phyloP scores from a whole-genome alignment of 768 basidiomycete species.

The Mycena vulgaris region DNA sequence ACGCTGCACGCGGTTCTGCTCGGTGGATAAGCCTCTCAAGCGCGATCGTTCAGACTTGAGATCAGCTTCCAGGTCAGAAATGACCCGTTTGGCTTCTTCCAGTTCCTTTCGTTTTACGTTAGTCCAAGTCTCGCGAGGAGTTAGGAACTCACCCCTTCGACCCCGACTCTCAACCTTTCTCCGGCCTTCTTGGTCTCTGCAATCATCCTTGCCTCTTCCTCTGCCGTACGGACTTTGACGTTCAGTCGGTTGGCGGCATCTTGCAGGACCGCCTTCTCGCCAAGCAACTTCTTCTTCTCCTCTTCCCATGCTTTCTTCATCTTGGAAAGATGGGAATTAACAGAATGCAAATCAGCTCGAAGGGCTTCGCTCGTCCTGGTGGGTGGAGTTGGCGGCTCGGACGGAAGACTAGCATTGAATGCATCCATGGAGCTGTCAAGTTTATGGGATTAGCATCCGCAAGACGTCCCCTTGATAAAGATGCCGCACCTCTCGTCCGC shows the following conservation, averaged over 20 bases:
- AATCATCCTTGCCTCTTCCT: conserved; percentile 70
- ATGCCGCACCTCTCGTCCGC: conserved; percentile 74
- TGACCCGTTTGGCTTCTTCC: conserved; percentile 73
- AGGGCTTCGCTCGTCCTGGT: conserved; percentile 78
- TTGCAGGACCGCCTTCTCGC: conserved; percentile 82
- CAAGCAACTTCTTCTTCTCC: conserved; percentile 74
- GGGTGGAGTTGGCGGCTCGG: conserved; percentile 78
- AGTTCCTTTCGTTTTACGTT: conserved; percentile 68
- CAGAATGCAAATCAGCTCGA: conserved; percentile 69
- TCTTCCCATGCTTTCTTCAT: conserved; percentile 81
- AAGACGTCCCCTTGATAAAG: neutral
- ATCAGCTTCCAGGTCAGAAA: conserved; percentile 79
- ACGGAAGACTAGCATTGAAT: conserved; percentile 61
- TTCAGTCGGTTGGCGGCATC: conserved; percentile 79
- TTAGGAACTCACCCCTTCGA: conserved; percentile 67
- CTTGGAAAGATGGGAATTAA: conserved; percentile 73
- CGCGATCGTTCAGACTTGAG: conserved; percentile 80
- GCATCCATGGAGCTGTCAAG: conserved; percentile 67
- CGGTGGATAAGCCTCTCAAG: conserved; percentile 72
- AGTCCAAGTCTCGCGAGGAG: neutral
- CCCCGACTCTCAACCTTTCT: conserved; percentile 63
- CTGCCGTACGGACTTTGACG: conserved; percentile 68
- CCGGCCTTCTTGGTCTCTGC: conserved; percentile 67
- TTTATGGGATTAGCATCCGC: conserved; percentile 3
- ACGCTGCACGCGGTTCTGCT: conserved; percentile 74